Conservation (phyloP, 768 basidiomycete genomes). For the Tulasnella sp. region DNA sequence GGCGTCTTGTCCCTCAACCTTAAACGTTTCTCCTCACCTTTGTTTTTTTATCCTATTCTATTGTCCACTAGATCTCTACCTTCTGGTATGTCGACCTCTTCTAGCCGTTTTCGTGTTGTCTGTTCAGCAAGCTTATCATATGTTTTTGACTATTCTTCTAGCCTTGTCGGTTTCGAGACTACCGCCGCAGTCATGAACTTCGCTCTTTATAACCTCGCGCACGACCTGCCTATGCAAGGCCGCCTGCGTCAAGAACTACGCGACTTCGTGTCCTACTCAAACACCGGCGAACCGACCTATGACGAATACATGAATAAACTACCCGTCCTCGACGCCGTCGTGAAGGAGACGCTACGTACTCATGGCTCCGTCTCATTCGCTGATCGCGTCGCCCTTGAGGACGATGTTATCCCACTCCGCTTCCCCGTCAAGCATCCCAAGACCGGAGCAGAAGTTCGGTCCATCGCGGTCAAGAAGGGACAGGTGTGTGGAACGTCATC, state of each 20-base stretch:
- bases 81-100: constrained; percentile 1
- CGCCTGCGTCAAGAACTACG: constrained; percentile 32
- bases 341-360: constrained; percentile 34
- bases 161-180: constrained; percentile 36
- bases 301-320: constrained; percentile 30
- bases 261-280: constrained; percentile 9
- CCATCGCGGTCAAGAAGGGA: constrained; percentile 29
- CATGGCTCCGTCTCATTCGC: constrained; percentile 33
- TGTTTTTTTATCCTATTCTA: background rate
- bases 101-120: background rate
- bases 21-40: background rate
- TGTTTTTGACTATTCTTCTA: constrained; percentile 30
- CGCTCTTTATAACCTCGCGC: constrained; percentile 32
- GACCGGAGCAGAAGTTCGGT: constrained; percentile 23
- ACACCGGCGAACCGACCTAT: constrained; percentile 25
- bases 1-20: background rate
- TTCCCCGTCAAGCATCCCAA: constrained; percentile 25
- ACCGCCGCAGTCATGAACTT: constrained; percentile 30
- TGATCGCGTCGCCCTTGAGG: constrained; percentile 31
- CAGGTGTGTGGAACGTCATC: constrained; percentile 25
- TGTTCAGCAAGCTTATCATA: constrained; percentile 11
- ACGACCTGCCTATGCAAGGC: constrained; percentile 30
- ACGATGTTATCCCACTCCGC: constrained; percentile 35
- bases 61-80: constrained; percentile 4
- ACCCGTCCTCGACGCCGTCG: constrained; percentile 34